Conservation (phyloP, 2,329 filamentous ascomycete species). For the Fusarium sp. region DNA sequence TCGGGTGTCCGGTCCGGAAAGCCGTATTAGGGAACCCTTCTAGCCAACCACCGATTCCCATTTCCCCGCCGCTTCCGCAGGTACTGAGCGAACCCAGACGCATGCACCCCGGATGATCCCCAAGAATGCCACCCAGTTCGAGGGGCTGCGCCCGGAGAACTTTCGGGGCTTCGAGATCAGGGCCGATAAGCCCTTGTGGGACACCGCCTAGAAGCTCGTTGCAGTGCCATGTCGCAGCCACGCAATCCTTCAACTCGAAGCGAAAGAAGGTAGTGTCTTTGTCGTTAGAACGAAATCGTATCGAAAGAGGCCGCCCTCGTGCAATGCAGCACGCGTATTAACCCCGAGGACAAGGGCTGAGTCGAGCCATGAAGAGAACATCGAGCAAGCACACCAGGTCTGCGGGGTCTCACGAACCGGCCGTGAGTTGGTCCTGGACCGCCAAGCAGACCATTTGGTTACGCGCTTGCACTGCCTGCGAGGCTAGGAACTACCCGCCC, state of each 20-base stretch:
- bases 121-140: constrained; percentile 12
- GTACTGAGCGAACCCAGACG: constrained; percentile 5
- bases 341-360: background rate
- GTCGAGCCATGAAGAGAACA: background rate
- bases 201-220: background rate
- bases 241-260: background rate
- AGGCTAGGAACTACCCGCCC: background rate
- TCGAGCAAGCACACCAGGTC: background rate
- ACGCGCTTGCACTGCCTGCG: background rate
- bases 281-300: background rate
- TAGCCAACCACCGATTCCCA: constrained; percentile 32
- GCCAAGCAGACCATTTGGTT: background rate
- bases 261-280: background rate
- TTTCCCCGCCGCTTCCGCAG: constrained; percentile 4
- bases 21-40: constrained; percentile 23
- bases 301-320: background rate
- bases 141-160: background rate
- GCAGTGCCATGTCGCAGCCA: background rate
- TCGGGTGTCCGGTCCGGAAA: constrained; percentile 37
- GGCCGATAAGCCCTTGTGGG: constrained; percentile 2
- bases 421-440: background rate
- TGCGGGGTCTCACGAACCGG: background rate
- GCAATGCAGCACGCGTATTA: background rate
- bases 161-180: constrained; percentile 17
- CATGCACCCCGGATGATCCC: constrained; percentile 31